phyloP scores from a whole-genome alignment of 2,329 filamentous ascomycete genomes.

The Lachnellula cervina region DNA sequence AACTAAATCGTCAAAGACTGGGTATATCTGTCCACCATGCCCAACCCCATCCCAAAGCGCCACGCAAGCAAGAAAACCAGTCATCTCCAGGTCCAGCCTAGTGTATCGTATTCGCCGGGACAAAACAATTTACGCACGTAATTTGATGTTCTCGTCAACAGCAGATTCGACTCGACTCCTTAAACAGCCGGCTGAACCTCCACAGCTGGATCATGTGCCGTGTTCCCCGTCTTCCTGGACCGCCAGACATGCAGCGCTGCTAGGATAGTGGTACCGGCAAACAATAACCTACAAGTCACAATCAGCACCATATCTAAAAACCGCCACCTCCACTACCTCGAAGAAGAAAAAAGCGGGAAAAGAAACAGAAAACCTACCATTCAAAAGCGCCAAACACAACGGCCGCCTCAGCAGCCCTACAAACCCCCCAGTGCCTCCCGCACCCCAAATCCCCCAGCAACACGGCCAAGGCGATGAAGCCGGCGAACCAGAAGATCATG shows the following conservation, averaged over 20 bases:
- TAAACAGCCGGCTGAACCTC: slow-evolving; percentile 6
- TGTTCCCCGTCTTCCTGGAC: slow-evolving; percentile 24
- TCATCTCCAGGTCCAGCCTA: too few species aligned
- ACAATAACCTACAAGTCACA: slow-evolving; percentile 40
- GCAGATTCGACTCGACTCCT: too few species aligned
- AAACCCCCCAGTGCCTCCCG: slow-evolving; percentile 40
- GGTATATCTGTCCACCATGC: too few species aligned
- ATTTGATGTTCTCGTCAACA: too few species aligned
- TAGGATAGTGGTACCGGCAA: slow-evolving; percentile 45
- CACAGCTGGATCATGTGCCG: slow-evolving; percentile 18
- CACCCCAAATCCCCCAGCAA: slow-evolving; percentile 51
- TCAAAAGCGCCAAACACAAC: slow-evolving; percentile 44
- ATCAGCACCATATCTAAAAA: background rate
- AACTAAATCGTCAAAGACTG: too few species aligned
- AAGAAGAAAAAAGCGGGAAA: background rate
- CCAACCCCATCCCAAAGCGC: too few species aligned
- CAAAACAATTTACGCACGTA: too few species aligned
- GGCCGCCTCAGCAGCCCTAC: slow-evolving; percentile 33
- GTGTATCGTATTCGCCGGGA: too few species aligned
- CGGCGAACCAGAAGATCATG: slow-evolving; percentile 86
- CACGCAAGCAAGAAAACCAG: too few species aligned
- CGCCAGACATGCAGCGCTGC: slow-evolving; percentile 43
- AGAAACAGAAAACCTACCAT: slow-evolving; percentile 33
- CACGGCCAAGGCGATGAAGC: slow-evolving; percentile 72
- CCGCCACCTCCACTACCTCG: too few species aligned